A percentile compares a stretch with the other conserved stretches of the same genome.
Conservation (phyloP, 1,139 yeast genomes). For the Pichia sp. region DNA sequence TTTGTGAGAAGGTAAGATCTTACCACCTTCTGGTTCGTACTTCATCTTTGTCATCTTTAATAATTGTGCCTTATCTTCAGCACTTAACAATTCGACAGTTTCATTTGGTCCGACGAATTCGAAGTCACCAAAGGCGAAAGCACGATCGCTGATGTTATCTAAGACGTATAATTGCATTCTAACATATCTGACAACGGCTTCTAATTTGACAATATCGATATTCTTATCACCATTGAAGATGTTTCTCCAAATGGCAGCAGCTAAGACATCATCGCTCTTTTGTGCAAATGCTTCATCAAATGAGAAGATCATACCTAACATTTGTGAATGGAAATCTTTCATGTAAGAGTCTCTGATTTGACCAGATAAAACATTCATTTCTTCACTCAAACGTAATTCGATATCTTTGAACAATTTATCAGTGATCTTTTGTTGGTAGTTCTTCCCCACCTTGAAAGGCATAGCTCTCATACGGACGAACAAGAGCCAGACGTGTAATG, state of each 20-base stretch:
- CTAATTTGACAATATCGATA: slow-evolving; percentile 80
- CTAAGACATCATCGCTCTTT: slow-evolving; percentile 76
- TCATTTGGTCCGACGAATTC: slow-evolving; percentile 83
- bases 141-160: slow-evolving; percentile 83
- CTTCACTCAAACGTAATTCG: slow-evolving; percentile 81
- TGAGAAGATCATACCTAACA: slow-evolving; percentile 85
- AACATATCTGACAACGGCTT: slow-evolving; percentile 83
- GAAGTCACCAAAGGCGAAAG: slow-evolving; percentile 89
- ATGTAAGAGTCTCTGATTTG: slow-evolving; percentile 82
- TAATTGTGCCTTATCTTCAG: slow-evolving; percentile 53
- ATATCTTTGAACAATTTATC: slow-evolving; percentile 89
- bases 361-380: slow-evolving; percentile 81
- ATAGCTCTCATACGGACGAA: slow-evolving; percentile 94
- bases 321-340: slow-evolving; percentile 87
- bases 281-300: slow-evolving; percentile 91
- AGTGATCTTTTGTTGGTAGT: slow-evolving; percentile 88
- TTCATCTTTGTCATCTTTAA: slow-evolving; percentile 34
- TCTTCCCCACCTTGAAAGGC: slow-evolving; percentile 86
- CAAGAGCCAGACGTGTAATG: slow-evolving; percentile 90
- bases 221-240: slow-evolving; percentile 83
- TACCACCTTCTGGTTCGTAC: slow-evolving; percentile 43
- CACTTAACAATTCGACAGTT: slow-evolving; percentile 69
- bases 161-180: slow-evolving; percentile 87
- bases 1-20: slow-evolving; percentile 59
- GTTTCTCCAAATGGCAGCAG: slow-evolving; percentile 90